Evolutionary conservation across 192 early-diverging fungal genomes (phyloP), one percentile per base, ranked within the genome.

Genomic region (Chytriomyces sp.): DNA sequence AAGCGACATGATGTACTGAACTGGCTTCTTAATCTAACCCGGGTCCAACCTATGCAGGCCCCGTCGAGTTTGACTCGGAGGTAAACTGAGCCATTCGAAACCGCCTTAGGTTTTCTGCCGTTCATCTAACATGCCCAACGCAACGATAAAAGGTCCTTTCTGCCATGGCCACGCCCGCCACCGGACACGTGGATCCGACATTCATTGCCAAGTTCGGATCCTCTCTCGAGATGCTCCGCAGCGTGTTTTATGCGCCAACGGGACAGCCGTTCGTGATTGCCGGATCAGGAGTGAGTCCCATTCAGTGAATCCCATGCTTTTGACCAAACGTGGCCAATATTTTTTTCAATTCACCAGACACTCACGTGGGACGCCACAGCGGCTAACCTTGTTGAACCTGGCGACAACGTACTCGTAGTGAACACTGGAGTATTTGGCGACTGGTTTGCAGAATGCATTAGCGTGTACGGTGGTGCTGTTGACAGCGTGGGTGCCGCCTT

Each of bases 341-440:
- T 35, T 35, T 35, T 35, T 35, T 35, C n/a, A n/a, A n/a, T 35
- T 35, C 4, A 6, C 1, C n/a, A 73, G 72, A 99, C 96, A 8
- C 84, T 97, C 18, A 95, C 95, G 9, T 99, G 97, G 97, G 97
- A 99, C 86, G 93, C 94, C 88, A 92, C 92, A 45, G 93, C 93
- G n/a, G 90, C 92, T 44, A 99, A 99, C 85, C 85, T 97, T 61
- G 66, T 97, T 11, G 94, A 97, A 84, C 91, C 91, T 45, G 94
- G 92, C 44, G 95, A 99, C 78, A 84, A 91, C 69, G 96, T 91
- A 43, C 87, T 99, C 46, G 94, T 96, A 6, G 81, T 97, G 77
- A 94, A 91, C 82, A 95, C 94, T 50, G 97, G 97, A 5, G 94
- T 96, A 85, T 99, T 99, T 90, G 96, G 96, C 64, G 95, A 97